Conservation (phyloP, 257 asterid genomes). For the Henckelia pumila region DNA sequence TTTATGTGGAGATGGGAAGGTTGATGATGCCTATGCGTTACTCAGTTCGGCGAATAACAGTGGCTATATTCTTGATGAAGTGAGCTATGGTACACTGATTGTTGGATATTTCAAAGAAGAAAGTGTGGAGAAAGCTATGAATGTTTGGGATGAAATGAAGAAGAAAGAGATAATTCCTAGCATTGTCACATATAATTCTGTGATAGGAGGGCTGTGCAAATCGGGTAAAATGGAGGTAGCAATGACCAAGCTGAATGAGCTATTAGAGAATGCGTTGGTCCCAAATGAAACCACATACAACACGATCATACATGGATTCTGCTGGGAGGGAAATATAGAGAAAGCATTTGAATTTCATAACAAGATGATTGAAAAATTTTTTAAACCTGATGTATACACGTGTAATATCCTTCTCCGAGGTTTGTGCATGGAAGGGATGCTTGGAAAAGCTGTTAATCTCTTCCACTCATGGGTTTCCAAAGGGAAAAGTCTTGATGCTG, state of each 20-base stretch:
- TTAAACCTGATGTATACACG: slow-evolving; percentile 65
- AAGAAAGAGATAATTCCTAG: slow-evolving; percentile 53
- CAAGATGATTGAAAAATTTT: slow-evolving; percentile 67
- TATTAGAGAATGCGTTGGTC: slow-evolving; percentile 64
- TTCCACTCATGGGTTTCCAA: slow-evolving; percentile 57
- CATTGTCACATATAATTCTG: slow-evolving; percentile 62
- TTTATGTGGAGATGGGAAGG: slow-evolving; percentile 58
- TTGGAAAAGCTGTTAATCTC: slow-evolving; percentile 71
- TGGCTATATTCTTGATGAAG: slow-evolving; percentile 79
- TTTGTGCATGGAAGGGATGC: slow-evolving; percentile 68
- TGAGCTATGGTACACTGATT: slow-evolving; percentile 79
- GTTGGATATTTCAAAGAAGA: slow-evolving; percentile 69
- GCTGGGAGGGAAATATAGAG: slow-evolving; percentile 70
- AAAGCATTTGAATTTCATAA: slow-evolving; percentile 78
- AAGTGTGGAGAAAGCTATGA: slow-evolving; percentile 48
- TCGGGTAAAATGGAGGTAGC: slow-evolving; percentile 60
- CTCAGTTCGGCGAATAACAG: slow-evolving; percentile 53
- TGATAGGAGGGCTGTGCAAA: slow-evolving; percentile 79
- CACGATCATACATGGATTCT: slow-evolving; percentile 77
- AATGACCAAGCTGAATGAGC: slow-evolving; percentile 55
- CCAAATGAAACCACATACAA: slow-evolving; percentile 80
- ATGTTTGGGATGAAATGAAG: slow-evolving; percentile 85
- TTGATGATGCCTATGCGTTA: slow-evolving; percentile 57
- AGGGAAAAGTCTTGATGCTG: slow-evolving; percentile 61
- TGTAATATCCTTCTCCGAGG: slow-evolving; percentile 80